phyloP scores from a whole-genome alignment of 257 asterid genomes.

The Solanum stenotomum region DNA sequence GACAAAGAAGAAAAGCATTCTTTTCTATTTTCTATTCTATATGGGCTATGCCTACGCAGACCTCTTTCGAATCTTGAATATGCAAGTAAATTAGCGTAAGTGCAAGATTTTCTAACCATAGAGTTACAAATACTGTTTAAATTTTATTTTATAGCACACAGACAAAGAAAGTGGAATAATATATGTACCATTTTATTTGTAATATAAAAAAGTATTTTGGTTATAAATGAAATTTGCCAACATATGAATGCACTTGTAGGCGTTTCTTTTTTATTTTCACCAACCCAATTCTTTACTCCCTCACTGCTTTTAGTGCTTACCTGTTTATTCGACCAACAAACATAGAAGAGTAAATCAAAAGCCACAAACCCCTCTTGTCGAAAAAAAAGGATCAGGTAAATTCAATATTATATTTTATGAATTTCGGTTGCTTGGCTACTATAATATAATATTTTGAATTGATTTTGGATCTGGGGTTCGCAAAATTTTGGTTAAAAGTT shows the following conservation, averaged over 20 bases:
- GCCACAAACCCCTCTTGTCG: background rate
- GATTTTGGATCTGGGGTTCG: background rate
- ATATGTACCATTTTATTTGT: no score
- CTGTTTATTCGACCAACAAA: background rate
- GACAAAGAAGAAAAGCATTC: no score
- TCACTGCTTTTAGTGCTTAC: background rate
- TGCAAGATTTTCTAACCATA: background rate
- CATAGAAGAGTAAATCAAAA: background rate
- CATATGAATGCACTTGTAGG: background rate
- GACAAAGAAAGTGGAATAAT: no score
- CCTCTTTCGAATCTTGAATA: no score
- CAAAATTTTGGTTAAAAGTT: background rate
- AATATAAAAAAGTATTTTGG: background rate
- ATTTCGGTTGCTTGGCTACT: background rate
- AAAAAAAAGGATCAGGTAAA: background rate
- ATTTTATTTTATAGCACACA: no score
- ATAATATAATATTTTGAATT: background rate
- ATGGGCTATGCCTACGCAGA: no score
- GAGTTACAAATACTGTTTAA: no score
- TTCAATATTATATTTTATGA: background rate
- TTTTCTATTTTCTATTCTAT: no score
- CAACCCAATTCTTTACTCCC: background rate
- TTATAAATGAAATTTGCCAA: background rate
- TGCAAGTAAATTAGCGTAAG: no score
- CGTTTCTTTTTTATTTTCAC: background rate